Evolutionary conservation across 2,329 filamentous ascomycete genomes (phyloP).

Genomic region (Fonsecaea monophora): DNA sequence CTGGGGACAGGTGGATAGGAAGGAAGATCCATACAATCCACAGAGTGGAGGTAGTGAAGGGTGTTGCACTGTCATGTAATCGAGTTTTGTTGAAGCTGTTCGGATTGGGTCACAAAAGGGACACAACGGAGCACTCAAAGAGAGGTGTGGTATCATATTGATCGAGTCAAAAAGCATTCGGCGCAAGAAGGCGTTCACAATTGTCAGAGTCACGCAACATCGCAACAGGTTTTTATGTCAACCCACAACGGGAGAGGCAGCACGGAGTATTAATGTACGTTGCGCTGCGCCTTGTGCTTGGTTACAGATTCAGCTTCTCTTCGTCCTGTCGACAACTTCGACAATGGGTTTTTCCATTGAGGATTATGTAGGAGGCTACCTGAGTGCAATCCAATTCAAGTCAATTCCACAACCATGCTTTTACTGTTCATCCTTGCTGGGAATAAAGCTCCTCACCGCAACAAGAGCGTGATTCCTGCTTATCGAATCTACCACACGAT

Average conservation of each 20-base stretch:
- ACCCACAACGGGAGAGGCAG: constrained; percentile 14
- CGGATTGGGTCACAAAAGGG: constrained; percentile 6
- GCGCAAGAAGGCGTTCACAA: constrained; percentile 62
- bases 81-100: constrained; percentile 10
- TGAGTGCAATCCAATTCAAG: constrained; percentile 8
- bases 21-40: constrained; percentile 97
- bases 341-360: constrained; percentile 8
- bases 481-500: neutral
- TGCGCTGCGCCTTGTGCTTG: constrained; percentile 21
- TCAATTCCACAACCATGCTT: constrained; percentile 6
- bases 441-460: neutral
- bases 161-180: constrained; percentile 30
- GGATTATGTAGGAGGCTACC: constrained; percentile 17
- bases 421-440: neutral
- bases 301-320: constrained; percentile 15
- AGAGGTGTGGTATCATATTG: constrained; percentile 13
- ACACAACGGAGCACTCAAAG: constrained; percentile 15
- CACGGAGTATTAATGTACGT: constrained; percentile 21
- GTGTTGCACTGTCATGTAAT: constrained; percentile 94
- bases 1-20: constrained; percentile 92
- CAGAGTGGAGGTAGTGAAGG: constrained; percentile 77
- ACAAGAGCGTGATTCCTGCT: neutral
- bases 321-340: constrained; percentile 17
- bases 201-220: constrained; percentile 14
- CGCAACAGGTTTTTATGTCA: constrained; percentile 29